Evolutionary conservation across 768 basidiomycete species (phyloP).

Genomic region (Russula sp.): DNA sequence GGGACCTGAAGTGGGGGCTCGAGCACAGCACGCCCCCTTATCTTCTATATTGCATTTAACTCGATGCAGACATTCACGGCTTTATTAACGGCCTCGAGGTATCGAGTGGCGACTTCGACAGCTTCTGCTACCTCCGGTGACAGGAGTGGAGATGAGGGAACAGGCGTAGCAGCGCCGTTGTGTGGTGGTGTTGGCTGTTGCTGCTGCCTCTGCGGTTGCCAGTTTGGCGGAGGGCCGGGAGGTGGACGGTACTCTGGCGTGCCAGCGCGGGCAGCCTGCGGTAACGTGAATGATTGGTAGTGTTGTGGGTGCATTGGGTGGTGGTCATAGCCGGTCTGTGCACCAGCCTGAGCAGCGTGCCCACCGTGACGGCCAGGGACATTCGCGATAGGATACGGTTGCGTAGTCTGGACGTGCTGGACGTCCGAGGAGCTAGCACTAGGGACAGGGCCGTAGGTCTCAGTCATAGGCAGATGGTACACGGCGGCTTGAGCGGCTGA

Average conservation of each 20-base stretch:
- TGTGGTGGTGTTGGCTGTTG: not conserved
- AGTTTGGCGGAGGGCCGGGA: not conserved
- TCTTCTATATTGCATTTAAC: not conserved
- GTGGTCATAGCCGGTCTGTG: not conserved
- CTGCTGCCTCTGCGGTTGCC: not conserved
- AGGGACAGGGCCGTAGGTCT: not conserved
- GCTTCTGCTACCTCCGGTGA: not conserved
- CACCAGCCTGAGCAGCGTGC: no score
- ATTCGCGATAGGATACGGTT: not conserved
- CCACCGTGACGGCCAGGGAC: not conserved
- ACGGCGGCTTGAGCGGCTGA: not conserved
- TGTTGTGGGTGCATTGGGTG: not conserved
- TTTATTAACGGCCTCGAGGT: constrained; percentile 14
- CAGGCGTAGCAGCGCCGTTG: not conserved
- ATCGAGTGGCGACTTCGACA: constrained; percentile 4
- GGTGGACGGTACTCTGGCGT: not conserved
- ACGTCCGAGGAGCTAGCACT: not conserved
- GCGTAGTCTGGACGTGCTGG: not conserved
- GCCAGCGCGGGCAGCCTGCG: not conserved
- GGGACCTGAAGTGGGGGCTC: not conserved
- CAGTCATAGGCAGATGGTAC: not conserved
- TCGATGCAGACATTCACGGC: constrained; percentile 11
- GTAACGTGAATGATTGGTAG: not conserved
- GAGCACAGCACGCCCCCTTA: not conserved
- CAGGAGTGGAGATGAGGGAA: not conserved